phyloP scores from a whole-genome alignment of 2,329 filamentous ascomycete species.

The Aspergillus texensis region DNA sequence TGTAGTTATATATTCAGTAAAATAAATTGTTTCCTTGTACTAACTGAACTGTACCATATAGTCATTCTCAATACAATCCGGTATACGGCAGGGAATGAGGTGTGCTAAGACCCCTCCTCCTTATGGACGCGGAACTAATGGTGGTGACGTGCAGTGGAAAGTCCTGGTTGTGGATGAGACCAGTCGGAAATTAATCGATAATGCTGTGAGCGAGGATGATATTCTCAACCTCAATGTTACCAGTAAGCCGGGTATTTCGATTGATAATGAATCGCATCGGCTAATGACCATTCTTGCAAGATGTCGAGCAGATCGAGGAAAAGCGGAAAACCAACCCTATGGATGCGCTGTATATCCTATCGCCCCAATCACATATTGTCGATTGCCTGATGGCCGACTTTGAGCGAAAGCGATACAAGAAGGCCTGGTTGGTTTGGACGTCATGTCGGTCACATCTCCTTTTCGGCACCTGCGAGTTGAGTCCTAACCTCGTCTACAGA shows the following conservation, averaged over 20 bases:
- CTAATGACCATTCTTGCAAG: constrained; percentile 49
- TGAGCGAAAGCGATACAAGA: constrained; percentile 78
- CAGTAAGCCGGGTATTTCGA: constrained; percentile 60
- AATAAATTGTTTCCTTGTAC: not conserved
- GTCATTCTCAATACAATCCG: constrained; percentile 76
- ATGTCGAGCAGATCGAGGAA: constrained; percentile 93
- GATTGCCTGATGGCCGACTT: constrained; percentile 94
- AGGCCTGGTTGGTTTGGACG: constrained; percentile 83
- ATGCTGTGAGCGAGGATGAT: constrained; percentile 91
- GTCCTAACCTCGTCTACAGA: constrained; percentile 49
- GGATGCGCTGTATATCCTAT: constrained; percentile 92
- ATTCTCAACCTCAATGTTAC: constrained; percentile 96
- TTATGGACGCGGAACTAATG: constrained; percentile 33
- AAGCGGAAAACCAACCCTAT: constrained; percentile 81
- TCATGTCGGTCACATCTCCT: constrained; percentile 51
- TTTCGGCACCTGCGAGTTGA: constrained; percentile 9
- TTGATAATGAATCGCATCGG: constrained; percentile 13
- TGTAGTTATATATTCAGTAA: too few species aligned
- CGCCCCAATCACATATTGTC: constrained; percentile 82
- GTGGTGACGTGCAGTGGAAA: constrained; percentile 74
- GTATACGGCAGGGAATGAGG: constrained; percentile 78
- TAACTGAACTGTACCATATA: constrained; percentile 33
- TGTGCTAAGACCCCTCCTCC: constrained; percentile 47
- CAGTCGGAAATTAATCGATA: constrained; percentile 84
- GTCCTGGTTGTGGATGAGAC: constrained; percentile 85